A percentile compares a stretch with the other conserved stretches of the same genome.
phyloP scores from a whole-genome alignment of 257 asterid genomes.

The Solanum pimpinellifolium region DNA sequence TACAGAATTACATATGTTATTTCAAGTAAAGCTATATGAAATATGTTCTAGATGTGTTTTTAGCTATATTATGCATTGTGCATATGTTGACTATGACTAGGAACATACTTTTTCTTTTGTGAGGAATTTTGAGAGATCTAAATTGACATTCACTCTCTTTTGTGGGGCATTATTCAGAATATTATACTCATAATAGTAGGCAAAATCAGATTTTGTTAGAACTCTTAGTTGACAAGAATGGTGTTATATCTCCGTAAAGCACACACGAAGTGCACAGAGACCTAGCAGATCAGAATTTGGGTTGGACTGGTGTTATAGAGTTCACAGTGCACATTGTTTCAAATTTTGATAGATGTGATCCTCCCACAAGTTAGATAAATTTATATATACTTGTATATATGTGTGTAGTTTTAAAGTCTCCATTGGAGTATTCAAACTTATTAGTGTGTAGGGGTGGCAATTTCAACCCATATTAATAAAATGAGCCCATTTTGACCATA shows the following conservation, averaged over 20 bases:
- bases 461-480: too few species aligned
- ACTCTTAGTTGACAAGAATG: background rate
- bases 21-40: background rate
- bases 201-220: background rate
- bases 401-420: background rate
- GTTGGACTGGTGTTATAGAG: background rate
- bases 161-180: background rate
- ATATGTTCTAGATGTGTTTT: too few species aligned
- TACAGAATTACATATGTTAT: background rate
- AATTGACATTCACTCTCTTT: background rate
- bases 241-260: background rate
- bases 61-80: background rate
- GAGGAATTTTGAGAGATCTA: constrained; percentile 1
- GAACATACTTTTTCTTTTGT: background rate
- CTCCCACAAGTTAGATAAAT: background rate
- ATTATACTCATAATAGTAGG: background rate
- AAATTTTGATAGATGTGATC: background rate
- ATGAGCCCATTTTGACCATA: too few species aligned
- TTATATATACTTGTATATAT: background rate
- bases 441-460: background rate
- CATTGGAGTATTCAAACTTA: background rate
- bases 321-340: background rate
- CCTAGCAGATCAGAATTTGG: background rate
- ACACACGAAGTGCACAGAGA: background rate
- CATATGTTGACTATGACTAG: background rate